Percentiles rank a stretch among this genome's conserved stretches.
Conservation (phyloP, 176 grass and related monocot genomes). For the Carex cristatella region DNA sequence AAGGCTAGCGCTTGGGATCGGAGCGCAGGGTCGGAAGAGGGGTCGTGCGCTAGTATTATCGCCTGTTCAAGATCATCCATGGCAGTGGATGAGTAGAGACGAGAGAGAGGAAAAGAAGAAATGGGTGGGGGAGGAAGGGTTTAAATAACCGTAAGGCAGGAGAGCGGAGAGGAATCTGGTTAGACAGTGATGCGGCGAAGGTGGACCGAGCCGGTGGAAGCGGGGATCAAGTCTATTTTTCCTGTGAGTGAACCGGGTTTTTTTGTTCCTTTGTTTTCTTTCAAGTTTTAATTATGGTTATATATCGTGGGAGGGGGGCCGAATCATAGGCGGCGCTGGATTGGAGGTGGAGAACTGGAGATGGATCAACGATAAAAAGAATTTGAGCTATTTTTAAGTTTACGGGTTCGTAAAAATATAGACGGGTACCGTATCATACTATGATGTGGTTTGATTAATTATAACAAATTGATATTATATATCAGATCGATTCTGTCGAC, state of each 20-base stretch:
- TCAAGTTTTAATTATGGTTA: not conserved
- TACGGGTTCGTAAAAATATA: too few species aligned
- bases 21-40: slow-evolving; percentile 35
- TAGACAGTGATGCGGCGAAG: slow-evolving; percentile 20
- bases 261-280: not conserved
- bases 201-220: slow-evolving; percentile 11
- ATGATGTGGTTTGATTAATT: too few species aligned
- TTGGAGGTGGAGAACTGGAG: not conserved
- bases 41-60: slow-evolving; percentile 71
- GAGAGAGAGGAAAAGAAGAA: slow-evolving; percentile 1
- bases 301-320: not conserved
- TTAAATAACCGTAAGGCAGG: slow-evolving; percentile 28
- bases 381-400: too few species aligned
- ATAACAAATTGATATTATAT: not conserved
- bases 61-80: slow-evolving; percentile 98
- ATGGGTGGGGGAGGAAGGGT: slow-evolving; percentile 5
- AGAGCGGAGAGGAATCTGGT: slow-evolving; percentile 1
- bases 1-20: slow-evolving; percentile 70
- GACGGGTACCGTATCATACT: too few species aligned
- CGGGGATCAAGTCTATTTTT: not conserved
- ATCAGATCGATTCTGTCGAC: not conserved
- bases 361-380: too few species aligned
- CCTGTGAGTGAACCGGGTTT: slow-evolving; percentile 2
- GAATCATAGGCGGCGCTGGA: slow-evolving; percentile 28
- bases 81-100: slow-evolving; percentile 23